phyloP scores from a whole-genome alignment of 352 stramenopile genomes.

The Halophytophthora batemanensis region DNA sequence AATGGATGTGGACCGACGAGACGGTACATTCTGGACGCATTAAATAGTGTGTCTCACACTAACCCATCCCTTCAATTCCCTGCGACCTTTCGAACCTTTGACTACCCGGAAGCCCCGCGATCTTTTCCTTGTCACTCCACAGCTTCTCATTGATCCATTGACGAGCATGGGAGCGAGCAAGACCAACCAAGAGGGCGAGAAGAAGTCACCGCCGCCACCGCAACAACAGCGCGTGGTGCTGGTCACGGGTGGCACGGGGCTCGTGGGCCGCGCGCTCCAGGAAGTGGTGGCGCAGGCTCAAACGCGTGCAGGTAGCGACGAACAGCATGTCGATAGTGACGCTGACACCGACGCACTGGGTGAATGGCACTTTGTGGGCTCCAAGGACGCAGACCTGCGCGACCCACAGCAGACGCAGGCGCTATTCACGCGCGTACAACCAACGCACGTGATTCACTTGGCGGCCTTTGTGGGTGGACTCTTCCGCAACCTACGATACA shows the following conservation, averaged over 20 bases:
- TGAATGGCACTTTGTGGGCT: slow-evolving; percentile 93
- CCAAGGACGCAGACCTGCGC: slow-evolving; percentile 94
- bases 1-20: no score
- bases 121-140: no score
- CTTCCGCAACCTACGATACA: slow-evolving; percentile 78
- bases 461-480: slow-evolving; percentile 93
- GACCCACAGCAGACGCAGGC: slow-evolving; percentile 70
- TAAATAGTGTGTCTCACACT: no score
- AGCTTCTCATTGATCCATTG: not conserved
- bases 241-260: slow-evolving; percentile 95
- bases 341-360: slow-evolving; percentile 33
- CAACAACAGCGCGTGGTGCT: slow-evolving; percentile 62
- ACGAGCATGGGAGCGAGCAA: slow-evolving; percentile 6
- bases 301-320: no score
- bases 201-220: not conserved
- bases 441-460: slow-evolving; percentile 98
- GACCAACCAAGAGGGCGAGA: not conserved
- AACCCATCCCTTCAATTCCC: no score
- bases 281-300: slow-evolving; percentile 30
- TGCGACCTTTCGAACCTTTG: no score
- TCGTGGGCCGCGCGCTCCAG: slow-evolving; percentile 89
- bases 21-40: no score
- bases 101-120: no score
- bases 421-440: slow-evolving; percentile 93
- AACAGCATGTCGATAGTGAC: not conserved